Conservation (phyloP, 495 filamentous ascomycete genomes). For the Neurospora tetrasperma region DNA sequence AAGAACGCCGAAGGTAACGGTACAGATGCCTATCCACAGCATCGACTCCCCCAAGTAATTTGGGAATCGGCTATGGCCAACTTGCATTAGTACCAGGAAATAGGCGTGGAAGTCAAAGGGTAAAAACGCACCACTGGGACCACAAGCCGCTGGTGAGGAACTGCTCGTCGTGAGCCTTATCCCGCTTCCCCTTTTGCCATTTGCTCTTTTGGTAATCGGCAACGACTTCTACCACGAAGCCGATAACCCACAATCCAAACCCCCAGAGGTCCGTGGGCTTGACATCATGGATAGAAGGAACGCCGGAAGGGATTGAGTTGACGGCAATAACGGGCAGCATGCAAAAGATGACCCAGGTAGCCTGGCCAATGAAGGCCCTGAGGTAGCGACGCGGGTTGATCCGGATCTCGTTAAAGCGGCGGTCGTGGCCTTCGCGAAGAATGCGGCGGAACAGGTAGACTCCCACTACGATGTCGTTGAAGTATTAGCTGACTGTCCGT, state of each 20-base stretch:
- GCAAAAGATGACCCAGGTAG: constrained; percentile 51
- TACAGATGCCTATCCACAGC: constrained; percentile 51
- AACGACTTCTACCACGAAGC: constrained; percentile 46
- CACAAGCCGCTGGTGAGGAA: constrained; percentile 52
- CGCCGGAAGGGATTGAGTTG: constrained; percentile 46
- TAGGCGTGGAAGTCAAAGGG: background rate
- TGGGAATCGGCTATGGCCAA: constrained; percentile 41
- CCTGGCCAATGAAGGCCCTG: constrained; percentile 48
- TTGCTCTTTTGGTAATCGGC: constrained; percentile 50
- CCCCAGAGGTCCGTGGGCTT: constrained; percentile 42
- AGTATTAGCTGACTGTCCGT: background rate
- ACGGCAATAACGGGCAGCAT: constrained; percentile 49
- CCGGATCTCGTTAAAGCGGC: constrained; percentile 52
- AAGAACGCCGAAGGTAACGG: constrained; percentile 38
- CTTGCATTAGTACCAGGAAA: background rate
- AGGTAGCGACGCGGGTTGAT: constrained; percentile 40
- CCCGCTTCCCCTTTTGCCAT: constrained; percentile 45
- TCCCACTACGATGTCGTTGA: constrained; percentile 36
- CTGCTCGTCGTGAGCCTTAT: constrained; percentile 51
- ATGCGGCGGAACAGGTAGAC: constrained; percentile 48
- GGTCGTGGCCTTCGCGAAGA: constrained; percentile 43
- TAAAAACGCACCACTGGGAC: constrained; percentile 28
- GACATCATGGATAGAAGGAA: constrained; percentile 33
- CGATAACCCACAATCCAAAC: constrained; percentile 41
- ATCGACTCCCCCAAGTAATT: constrained; percentile 60